A percentile compares a stretch with the other conserved stretches of the same genome.
phyloP scores from a whole-genome alignment of 805 yeast genomes.

The Torulaspora franciscae region DNA sequence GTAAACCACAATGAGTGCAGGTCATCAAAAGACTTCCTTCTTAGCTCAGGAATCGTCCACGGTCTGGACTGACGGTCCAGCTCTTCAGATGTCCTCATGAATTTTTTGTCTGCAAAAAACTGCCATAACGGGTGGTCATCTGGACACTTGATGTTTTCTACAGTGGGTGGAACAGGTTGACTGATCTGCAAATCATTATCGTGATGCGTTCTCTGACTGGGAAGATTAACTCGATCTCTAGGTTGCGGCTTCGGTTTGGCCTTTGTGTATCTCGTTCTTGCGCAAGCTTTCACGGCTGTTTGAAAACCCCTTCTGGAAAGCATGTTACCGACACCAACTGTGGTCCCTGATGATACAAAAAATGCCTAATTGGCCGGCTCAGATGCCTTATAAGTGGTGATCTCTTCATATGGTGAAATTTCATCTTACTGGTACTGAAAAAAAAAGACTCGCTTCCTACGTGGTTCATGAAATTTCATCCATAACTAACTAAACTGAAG shows the following conservation, averaged over 20 bases:
- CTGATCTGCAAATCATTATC: constrained; percentile 47
- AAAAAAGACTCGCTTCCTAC: not conserved
- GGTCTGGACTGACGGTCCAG: constrained; percentile 56
- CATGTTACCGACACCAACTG: constrained; percentile 3
- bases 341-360: not conserved
- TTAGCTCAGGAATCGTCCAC: constrained; percentile 84
- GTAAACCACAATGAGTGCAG: constrained; percentile 88
- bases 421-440: not conserved
- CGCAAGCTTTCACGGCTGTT: constrained; percentile 32
- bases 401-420: not conserved
- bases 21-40: constrained; percentile 89
- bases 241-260: constrained; percentile 30
- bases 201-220: constrained; percentile 31
- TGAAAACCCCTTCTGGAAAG: constrained; percentile 33
- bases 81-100: constrained; percentile 55
- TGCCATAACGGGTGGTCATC: constrained; percentile 95
- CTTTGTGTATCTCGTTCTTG: constrained; percentile 42
- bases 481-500: not conserved
- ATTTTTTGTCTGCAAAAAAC: constrained; percentile 64
- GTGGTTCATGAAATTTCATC: not conserved
- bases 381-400: no score
- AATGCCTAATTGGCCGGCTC: not conserved
- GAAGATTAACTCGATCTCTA: constrained; percentile 21
- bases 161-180: constrained; percentile 82
- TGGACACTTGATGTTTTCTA: constrained; percentile 60